Evolutionary conservation across 345 rosid genomes (phyloP).

Genomic region (Rhodomyrtus tomentosa): DNA sequence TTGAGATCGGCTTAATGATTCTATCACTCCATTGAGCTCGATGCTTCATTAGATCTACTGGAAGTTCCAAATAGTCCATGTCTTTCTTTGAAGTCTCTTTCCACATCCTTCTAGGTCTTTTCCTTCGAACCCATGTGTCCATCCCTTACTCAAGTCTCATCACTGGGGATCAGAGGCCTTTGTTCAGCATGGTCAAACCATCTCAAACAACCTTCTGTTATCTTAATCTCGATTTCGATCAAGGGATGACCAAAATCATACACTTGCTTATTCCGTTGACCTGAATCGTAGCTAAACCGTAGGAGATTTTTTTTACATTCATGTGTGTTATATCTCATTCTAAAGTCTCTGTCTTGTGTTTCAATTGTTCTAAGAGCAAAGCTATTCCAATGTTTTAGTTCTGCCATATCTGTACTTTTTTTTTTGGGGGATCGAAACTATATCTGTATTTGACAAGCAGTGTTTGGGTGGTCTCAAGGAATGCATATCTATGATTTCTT

Average conservation of each 20-base stretch:
- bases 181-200: background rate
- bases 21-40: background rate
- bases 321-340: background rate
- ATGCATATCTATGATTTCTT: background rate
- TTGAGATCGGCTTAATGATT: background rate
- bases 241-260: background rate
- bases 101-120: background rate
- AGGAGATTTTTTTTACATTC: background rate
- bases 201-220: background rate
- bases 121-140: slow-evolving; percentile 15
- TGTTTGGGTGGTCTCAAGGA: slow-evolving; percentile 20
- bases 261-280: background rate
- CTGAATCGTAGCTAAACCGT: background rate
- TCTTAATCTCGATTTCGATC: background rate
- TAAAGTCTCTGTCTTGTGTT: background rate
- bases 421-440: no score
- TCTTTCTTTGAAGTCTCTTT: background rate
- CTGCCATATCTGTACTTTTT: background rate
- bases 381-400: background rate
- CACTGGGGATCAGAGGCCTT: background rate
- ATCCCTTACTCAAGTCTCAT: slow-evolving; percentile 27
- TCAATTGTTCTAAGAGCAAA: background rate
- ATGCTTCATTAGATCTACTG: background rate
- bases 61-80: background rate
- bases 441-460: background rate